Evolutionary conservation across 2,329 filamentous ascomycete species (phyloP).

Genomic region (Claviceps sp.): DNA sequence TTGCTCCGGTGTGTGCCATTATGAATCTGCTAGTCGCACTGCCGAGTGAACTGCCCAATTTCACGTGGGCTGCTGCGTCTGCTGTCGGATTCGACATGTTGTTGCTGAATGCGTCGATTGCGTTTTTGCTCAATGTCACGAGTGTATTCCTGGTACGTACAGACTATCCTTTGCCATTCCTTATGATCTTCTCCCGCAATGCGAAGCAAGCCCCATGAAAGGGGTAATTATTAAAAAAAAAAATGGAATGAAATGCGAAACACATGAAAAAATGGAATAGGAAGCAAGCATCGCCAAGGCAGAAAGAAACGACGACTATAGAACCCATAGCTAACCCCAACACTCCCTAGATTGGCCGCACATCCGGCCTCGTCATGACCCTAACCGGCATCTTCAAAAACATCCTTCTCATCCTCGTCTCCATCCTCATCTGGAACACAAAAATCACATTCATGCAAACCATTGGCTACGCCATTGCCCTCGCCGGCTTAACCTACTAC

Average conservation of each 20-base stretch:
- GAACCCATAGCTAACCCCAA: constrained; percentile 8
- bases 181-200: not conserved
- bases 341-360: constrained; percentile 61
- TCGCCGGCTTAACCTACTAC: constrained; percentile 36
- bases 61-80: constrained; percentile 53
- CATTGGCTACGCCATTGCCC: constrained; percentile 64
- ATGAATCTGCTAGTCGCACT: constrained; percentile 65
- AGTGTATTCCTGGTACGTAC: constrained; percentile 69
- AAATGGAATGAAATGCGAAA: too few species aligned
- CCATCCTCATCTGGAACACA: constrained; percentile 67
- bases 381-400: constrained; percentile 80
- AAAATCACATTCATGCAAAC: constrained; percentile 57
- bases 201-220: not conserved
- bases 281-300: not conserved
- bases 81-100: constrained; percentile 52
- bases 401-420: constrained; percentile 65
- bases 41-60: constrained; percentile 51
- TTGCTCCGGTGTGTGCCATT: constrained; percentile 67
- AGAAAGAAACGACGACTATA: not conserved
- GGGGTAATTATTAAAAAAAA: not conserved
- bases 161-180: not conserved
- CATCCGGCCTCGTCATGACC: constrained; percentile 73
- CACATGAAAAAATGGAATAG: not conserved
- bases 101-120: constrained; percentile 60
- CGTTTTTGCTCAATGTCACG: constrained; percentile 69